Base-by-base conservation (phyloP, 2,329 filamentous ascomycete genomes). In the Arthrobotrys conoides region DNA sequence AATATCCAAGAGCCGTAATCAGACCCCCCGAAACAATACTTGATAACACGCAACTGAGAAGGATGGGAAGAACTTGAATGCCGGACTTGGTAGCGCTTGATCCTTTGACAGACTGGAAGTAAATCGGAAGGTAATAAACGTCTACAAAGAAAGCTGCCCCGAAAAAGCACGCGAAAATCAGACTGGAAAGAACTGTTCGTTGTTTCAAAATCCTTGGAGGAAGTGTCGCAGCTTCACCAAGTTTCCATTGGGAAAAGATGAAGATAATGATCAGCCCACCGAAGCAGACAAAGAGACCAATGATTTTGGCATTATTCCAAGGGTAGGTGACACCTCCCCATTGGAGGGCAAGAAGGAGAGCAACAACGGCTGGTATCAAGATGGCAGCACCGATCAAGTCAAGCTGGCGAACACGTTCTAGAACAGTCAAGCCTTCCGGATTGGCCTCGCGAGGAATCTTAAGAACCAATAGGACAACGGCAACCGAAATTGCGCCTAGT, bases 311-410 rank as follows among this genome's bases (percentile, higher is more conserved):
- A 80, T 85, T 86, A 48, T 82, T 84, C 89, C 89, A 90, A 0
- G 84, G 80, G 80, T 89, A 88, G 0, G 83, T 86, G 0, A 86
- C 86, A 3, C 89, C 89, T 59, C 88, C 89, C 89, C 89, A 91
- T 81, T 91, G 88, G 41, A 92, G 84, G 0, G 90, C 90, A 2
- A 92, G 84, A 2, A 91, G 83, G 44, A 91, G 87, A 77, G 87
- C 89, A n/a, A 90, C 85, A 36, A 90, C 86, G 24, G 86, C 86
- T 0, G 90, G 89, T 12, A 91, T 83, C 77, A 91, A 88, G 18
- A 83, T 90, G 86, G n/a, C 88, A 81, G 88, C 90, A 38, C 90
- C 89, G 0, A 90, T 82, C 0, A 83, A 88, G 72, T 91, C 89
- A 59, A 90, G 85, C 0, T 88, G 86, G 80, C 85, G 84, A 66